Conservation (phyloP, 75 land plant species). For the Pinus tabuliformis region DNA sequence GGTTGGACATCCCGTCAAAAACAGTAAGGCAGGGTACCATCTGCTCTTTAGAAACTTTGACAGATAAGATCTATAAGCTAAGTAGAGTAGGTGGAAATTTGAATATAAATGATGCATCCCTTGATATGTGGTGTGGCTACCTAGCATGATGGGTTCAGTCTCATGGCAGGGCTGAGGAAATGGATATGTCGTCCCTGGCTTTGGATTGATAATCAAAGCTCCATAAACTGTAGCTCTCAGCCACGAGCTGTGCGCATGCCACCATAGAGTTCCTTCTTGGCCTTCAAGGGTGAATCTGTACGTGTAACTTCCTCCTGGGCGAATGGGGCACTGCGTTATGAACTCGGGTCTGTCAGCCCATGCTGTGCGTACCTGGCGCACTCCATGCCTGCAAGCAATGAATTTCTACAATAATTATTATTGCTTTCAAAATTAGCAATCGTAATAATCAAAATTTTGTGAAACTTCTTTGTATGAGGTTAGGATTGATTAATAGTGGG, state of each 20-base stretch:
- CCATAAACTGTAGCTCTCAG: slow-evolving; percentile 43
- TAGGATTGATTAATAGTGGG: too few species aligned
- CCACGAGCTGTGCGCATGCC: slow-evolving; percentile 20
- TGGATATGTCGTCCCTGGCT: slow-evolving; percentile 15
- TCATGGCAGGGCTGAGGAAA: slow-evolving; percentile 10
- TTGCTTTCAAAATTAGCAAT: too few species aligned
- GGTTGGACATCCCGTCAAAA: too few species aligned
- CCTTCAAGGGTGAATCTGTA: slow-evolving; percentile 12
- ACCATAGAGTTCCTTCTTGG: slow-evolving; percentile 32
- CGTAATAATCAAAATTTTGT: too few species aligned
- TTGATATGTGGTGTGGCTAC: slow-evolving; percentile 6
- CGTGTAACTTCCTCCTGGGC: slow-evolving; percentile 4
- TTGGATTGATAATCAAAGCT: slow-evolving; percentile 19
- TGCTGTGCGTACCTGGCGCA: slow-evolving; percentile 2
- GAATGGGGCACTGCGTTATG: slow-evolving; percentile 9
- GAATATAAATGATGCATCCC: neutral
- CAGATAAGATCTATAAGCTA: neutral
- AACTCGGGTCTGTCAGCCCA: slow-evolving; percentile 14
- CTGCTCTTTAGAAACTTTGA: neutral
- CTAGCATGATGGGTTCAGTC: slow-evolving; percentile 23
- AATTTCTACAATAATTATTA: too few species aligned
- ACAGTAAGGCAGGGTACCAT: too few species aligned
- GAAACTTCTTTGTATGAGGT: too few species aligned
- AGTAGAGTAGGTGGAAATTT: neutral
- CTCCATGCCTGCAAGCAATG: slow-evolving; percentile 11